Percentiles rank a stretch among this genome's conserved stretches.
These are phyloP conservation scores for Cladophialophora bantiana DNA, from an alignment of 2,329 filamentous ascomycete genomes.

Conservation along the genomic window DNA sequence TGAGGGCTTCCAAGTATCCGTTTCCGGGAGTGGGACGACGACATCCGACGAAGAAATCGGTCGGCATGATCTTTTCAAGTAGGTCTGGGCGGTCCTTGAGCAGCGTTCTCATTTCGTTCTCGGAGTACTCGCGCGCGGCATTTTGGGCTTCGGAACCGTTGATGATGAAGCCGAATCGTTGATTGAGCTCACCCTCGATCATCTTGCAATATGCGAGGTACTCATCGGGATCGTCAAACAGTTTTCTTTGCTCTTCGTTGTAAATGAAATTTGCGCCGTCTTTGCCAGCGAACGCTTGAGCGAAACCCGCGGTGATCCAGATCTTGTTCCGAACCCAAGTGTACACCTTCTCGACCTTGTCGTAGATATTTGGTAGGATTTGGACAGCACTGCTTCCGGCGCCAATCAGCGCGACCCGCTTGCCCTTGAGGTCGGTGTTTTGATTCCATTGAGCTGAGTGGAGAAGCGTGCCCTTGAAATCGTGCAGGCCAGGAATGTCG, in stretches of 20 bases:
- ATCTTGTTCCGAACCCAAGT: slow-evolving; percentile 45
- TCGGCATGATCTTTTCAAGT: slow-evolving; percentile 40
- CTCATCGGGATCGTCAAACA: slow-evolving; percentile 28
- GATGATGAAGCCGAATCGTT: slow-evolving; percentile 34
- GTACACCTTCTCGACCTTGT: slow-evolving; percentile 44
- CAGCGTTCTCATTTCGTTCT: slow-evolving; percentile 39
- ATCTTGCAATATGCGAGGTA: slow-evolving; percentile 36
- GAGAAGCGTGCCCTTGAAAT: slow-evolving; percentile 47
- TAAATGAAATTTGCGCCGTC: slow-evolving; percentile 37
- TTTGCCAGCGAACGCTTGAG: slow-evolving; percentile 38
- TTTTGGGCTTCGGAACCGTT: slow-evolving; percentile 26
- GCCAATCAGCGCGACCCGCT: slow-evolving; percentile 41
- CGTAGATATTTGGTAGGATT: slow-evolving; percentile 49
- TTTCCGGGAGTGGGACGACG: slow-evolving; percentile 41
- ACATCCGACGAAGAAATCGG: slow-evolving; percentile 40
- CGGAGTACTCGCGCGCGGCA: slow-evolving; percentile 28
- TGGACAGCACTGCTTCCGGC: slow-evolving; percentile 41
- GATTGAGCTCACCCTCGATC: slow-evolving; percentile 38
- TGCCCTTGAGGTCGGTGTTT: slow-evolving; percentile 38
- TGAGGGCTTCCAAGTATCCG: slow-evolving; percentile 37
- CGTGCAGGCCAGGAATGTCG: slow-evolving; percentile 45
- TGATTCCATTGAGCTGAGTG: slow-evolving; percentile 46
- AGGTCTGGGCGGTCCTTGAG: slow-evolving; percentile 37
- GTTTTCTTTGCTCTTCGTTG: slow-evolving; percentile 37
- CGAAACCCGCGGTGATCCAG: slow-evolving; percentile 42